A percentile compares a stretch with the other conserved stretches of the same genome.
These are phyloP conservation scores for Xerocomellus chrysenteron DNA, from an alignment of 768 basidiomycete genomes.

Conservation along the genomic window DNA sequence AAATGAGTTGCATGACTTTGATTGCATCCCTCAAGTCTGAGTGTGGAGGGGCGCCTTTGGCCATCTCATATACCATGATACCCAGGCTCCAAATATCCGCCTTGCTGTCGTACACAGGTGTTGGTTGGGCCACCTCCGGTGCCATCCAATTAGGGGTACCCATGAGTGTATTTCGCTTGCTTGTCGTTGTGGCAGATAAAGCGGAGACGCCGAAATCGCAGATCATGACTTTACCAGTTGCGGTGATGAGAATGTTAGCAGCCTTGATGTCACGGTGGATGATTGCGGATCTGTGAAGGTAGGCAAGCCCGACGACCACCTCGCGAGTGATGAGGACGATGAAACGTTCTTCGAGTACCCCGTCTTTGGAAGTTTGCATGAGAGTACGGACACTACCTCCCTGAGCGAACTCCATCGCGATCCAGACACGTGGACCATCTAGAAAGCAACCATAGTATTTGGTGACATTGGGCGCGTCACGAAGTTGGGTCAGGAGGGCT, in stretches of 20 bases:
- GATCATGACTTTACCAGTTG: slow-evolving; percentile 87
- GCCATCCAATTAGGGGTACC: slow-evolving; percentile 99
- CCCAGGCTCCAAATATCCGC: slow-evolving; percentile 99
- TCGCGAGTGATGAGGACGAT: slow-evolving; percentile 86
- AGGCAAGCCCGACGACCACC: slow-evolving; percentile 80
- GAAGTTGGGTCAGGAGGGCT: slow-evolving; percentile 83
- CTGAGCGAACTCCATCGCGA: slow-evolving; percentile 96
- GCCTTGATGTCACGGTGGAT: slow-evolving; percentile 99
- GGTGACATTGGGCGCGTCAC: slow-evolving; percentile 88
- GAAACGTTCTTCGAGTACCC: slow-evolving; percentile 84
- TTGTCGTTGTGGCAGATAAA: slow-evolving; percentile 74
- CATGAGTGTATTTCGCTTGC: slow-evolving; percentile 94
- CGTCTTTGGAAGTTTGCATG: slow-evolving; percentile 81
- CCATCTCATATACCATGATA: slow-evolving; percentile 95
- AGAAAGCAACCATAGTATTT: slow-evolving; percentile 96
- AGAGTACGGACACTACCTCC: slow-evolving; percentile 92
- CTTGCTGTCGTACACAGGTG: slow-evolving; percentile 92
- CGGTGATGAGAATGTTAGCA: slow-evolving; percentile 91
- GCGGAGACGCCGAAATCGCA: slow-evolving; percentile 99
- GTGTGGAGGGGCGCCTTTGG: slow-evolving; percentile 94
- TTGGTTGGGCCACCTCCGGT: slow-evolving; percentile 89
- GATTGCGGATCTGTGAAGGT: slow-evolving; percentile 90
- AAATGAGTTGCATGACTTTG: slow-evolving; percentile 86
- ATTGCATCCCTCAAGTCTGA: slow-evolving; percentile 79
- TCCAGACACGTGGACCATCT: slow-evolving; percentile 96